Percentiles rank a stretch among this genome's conserved stretches.
Conservation (phyloP, 352 stramenopile species). For the Globisporangium nodosum region DNA sequence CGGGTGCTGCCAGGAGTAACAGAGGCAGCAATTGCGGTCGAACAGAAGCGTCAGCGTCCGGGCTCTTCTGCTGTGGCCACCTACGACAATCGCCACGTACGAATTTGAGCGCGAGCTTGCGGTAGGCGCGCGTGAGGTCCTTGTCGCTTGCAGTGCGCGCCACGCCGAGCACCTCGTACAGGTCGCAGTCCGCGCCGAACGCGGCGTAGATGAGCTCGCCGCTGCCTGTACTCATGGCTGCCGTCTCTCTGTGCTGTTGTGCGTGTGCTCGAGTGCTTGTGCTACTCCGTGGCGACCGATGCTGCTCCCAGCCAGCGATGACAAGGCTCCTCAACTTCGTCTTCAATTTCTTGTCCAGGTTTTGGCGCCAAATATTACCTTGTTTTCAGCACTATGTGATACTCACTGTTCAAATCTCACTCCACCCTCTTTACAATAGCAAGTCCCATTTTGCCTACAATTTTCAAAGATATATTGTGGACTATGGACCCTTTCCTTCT, state of each 20-base stretch:
- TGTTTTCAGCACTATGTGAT: background rate
- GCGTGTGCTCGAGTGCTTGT: background rate
- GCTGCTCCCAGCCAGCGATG: background rate
- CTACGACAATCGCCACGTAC: slow-evolving; percentile 19
- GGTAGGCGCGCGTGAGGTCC: slow-evolving; percentile 68
- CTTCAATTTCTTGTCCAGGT: background rate
- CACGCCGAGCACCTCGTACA: slow-evolving; percentile 80
- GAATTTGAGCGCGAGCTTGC: slow-evolving; percentile 65
- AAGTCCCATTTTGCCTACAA: background rate
- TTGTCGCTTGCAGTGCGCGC: slow-evolving; percentile 45
- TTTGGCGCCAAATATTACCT: background rate
- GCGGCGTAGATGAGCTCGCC: slow-evolving; percentile 42
- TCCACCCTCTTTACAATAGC: background rate
- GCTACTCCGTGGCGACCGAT: background rate
- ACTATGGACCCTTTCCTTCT: background rate
- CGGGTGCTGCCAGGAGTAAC: slow-evolving; percentile 52
- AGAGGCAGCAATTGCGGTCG: slow-evolving; percentile 7
- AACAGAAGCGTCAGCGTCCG: background rate
- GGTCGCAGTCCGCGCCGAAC: slow-evolving; percentile 57
- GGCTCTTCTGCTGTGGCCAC: background rate
- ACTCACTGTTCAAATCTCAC: background rate
- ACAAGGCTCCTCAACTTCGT: background rate
- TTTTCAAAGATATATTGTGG: background rate
- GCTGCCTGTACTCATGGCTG: slow-evolving; percentile 18
- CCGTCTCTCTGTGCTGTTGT: background rate